Base-by-base conservation (phyloP, 768 basidiomycete genomes). In the Russula earlei region DNA sequence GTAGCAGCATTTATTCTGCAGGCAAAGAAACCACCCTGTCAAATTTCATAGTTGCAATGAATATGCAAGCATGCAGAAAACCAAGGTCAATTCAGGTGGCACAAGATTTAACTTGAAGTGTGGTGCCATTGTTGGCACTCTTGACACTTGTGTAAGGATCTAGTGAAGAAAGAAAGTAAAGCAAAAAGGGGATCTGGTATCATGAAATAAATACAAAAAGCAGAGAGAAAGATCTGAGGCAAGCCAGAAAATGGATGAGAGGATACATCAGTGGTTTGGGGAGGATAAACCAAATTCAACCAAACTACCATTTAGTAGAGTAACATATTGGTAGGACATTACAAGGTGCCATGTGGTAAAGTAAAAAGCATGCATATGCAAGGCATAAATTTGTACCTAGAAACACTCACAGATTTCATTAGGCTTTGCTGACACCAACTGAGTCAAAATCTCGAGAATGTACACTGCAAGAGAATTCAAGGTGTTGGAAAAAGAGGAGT, bases 351-450 rank as follows among this genome's bases (percentile, higher is more conserved):
- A n/a, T 58, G 54, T 14, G 40, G 47, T 57, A 31, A 20, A 45
- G 29, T 29, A 33, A 25, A 17, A 38, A 12, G 20, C 45, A 36
- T 43, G 41, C 24, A 49, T 45, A 56, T 29, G 11, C 11, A n/a
- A 46, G 19, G 44, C 45, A 46, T 33, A 5, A 36, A 38, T 19
- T 22, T 9, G 51, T 10, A 22, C 43, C 43, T 43, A 37, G 36
- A 33, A 34, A 10, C 20, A 22, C 53, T 20, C 42, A 55, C 33
- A 43, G 19, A 27, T 43, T 49, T 20, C 41, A 27, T 56, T 36
- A 60, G 20, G 56, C 59, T n/a, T 60, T 60, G 56, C 50, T 52
- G 42, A 59, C 42, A 10, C 53, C 53, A 37, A 60, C 46, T 1
- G 44, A 22, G 22, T 57, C 56, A 15, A 60, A 34, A 40, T 52